Evolutionary conservation across 768 basidiomycete genomes (phyloP), one percentile per base, ranked within the genome.

Genomic region (Rhodotorula taiwanensis): DNA sequence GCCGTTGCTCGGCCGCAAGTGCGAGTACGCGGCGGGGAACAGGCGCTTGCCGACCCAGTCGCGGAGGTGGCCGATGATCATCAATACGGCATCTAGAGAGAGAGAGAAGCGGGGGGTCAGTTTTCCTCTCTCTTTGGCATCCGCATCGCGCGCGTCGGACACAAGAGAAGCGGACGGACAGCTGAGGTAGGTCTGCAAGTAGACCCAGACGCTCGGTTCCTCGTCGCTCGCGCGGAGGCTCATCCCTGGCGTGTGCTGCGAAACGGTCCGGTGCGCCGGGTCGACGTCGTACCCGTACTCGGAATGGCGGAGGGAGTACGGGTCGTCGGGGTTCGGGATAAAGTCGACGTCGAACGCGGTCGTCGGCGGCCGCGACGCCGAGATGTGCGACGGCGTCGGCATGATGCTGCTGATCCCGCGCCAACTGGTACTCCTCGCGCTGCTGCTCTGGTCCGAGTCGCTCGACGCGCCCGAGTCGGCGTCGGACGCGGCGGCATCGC

Each of bases 41-140:
- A 95, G 79, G 48, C 85, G 81, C 77, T 95, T 98, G 28, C 94
- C 94, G 66, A 98, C 77, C 74, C 97, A 99, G 77, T 99, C 95
- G 58, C 94, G 85, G 50, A 93, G 78, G 73, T 98, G 95, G 25
- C 95, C 95, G 51, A 99, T 77, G 68, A 83, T 80, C 69, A 98
- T 94, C 60, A 98, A 83, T 63, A 97, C 81, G 71, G 98, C 82
- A 78, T 94, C 98, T 78, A 87, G 86, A n/a, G 45, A 5, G n/a
- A n/a, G n/a, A n/a, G n/a, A n/a, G n/a, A n/a, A n/a, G 20, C 25
- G 16, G 13, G 18, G 21, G 25, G 44, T 62, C 16, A 48, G 45
- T 23, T 14, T 16, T n/a, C 10, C 10, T 14, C 28, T 7, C 1
- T 31, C 16, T 21, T 14, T 14, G 21, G 13, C 42, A 43, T 10